Conservation (phyloP, 768 basidiomycete genomes). For the Agaricus sinodeliciosus region DNA sequence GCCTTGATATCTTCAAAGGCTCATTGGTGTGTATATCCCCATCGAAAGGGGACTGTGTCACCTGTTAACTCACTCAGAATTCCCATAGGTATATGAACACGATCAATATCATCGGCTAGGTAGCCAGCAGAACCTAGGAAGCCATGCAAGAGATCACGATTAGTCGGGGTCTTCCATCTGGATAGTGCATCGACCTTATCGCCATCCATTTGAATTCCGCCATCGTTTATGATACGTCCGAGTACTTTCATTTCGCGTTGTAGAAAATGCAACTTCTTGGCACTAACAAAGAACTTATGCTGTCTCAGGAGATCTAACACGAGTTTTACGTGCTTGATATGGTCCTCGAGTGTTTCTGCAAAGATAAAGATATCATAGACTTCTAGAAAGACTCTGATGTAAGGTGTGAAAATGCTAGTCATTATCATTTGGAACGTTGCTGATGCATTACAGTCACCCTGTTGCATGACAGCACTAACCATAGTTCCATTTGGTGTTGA, state of each 20-base stretch:
- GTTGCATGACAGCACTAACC: no score
- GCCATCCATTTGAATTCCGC: slow-evolving; percentile 36
- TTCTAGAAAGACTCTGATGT: no score
- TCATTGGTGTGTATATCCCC: slow-evolving; percentile 21
- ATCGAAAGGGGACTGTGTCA: slow-evolving; percentile 19
- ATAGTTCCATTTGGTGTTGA: no score
- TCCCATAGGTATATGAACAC: slow-evolving; percentile 32
- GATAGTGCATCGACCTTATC: slow-evolving; percentile 31
- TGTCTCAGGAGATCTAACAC: no score
- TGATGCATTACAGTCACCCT: no score
- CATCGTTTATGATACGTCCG: slow-evolving; percentile 21
- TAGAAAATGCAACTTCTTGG: no score
- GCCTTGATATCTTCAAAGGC: slow-evolving; percentile 31
- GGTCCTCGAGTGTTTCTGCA: no score
- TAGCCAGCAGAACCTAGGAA: slow-evolving; percentile 24
- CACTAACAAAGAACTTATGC: no score
- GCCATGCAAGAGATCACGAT: slow-evolving; percentile 23
- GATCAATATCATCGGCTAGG: slow-evolving; percentile 25
- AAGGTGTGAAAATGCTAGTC: no score
- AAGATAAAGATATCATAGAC: no score
- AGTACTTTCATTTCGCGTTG: slow-evolving; percentile 18
- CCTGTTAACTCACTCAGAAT: slow-evolving; percentile 20
- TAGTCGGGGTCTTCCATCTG: slow-evolving; percentile 29
- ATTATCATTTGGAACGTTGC: no score
- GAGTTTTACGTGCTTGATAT: no score